Evolutionary conservation across 352 stramenopile genomes (phyloP).

Genomic region (Globisporangium irregulare): DNA sequence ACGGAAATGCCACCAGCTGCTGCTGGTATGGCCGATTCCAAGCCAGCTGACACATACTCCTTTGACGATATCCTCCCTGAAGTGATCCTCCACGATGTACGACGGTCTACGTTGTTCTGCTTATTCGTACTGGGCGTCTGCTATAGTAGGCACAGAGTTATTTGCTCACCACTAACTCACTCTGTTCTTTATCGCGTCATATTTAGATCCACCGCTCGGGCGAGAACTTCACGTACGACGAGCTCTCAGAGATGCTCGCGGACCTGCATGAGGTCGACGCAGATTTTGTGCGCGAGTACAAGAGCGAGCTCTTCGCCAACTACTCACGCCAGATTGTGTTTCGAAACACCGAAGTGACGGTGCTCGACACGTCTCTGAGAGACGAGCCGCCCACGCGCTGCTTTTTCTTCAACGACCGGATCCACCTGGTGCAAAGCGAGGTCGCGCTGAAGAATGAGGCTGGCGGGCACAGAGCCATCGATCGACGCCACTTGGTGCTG

Average conservation of each 20-base stretch:
- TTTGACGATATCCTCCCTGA: conserved; percentile 61
- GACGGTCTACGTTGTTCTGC: conserved; percentile 5
- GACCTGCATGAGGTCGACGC: conserved; percentile 62
- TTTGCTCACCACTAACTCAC: background rate
- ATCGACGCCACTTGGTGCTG: conserved; percentile 46
- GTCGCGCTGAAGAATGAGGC: conserved; percentile 29
- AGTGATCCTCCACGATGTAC: conserved; percentile 66
- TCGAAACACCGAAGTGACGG: conserved; percentile 47
- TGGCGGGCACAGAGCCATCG: conserved; percentile 17
- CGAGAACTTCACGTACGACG: conserved; percentile 71
- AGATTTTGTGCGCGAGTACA: conserved; percentile 52
- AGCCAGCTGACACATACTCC: conserved; percentile 13
- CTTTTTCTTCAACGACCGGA: conserved; percentile 72
- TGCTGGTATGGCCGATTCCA: too few species aligned
- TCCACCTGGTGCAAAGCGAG: conserved; percentile 75
- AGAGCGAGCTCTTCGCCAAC: conserved; percentile 51
- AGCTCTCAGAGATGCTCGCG: conserved; percentile 52
- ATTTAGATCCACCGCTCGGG: conserved; percentile 66
- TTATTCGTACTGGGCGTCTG: background rate
- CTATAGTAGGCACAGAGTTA: background rate
- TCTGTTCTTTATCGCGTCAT: background rate
- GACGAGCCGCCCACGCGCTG: conserved; percentile 36
- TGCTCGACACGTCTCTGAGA: conserved; percentile 60
- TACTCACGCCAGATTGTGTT: conserved; percentile 53
- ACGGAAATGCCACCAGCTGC: too few species aligned